Conservation (phyloP, 371 early-diverging fungal species). For the Dichotomocladium elegans region DNA sequence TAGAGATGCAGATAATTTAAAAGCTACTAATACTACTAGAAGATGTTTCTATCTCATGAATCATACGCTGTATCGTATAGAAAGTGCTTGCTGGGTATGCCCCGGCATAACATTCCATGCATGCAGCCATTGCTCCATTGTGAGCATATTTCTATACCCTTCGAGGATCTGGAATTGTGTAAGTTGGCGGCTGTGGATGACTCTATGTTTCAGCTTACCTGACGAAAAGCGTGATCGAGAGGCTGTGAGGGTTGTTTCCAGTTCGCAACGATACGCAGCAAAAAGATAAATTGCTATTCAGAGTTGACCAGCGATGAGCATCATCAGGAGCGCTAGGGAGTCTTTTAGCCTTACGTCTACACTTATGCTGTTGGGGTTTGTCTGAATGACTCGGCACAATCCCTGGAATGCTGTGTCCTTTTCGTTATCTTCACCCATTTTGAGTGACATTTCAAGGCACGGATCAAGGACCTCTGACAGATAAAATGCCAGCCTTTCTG, state of each 20-base stretch:
- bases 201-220: slow-evolving; percentile 27
- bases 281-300: slow-evolving; percentile 54
- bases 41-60: too few species aligned
- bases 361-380: slow-evolving; percentile 72
- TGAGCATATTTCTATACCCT: slow-evolving; percentile 65
- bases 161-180: slow-evolving; percentile 44
- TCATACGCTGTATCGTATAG: slow-evolving; percentile 4
- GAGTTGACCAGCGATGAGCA: not conserved
- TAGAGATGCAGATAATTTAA: too few species aligned
- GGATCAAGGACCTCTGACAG: slow-evolving; percentile 61
- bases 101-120: slow-evolving; percentile 26
- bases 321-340: not conserved
- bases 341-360: slow-evolving; percentile 25
- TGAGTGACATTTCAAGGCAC: slow-evolving; percentile 67
- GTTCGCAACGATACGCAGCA: slow-evolving; percentile 64
- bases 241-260: slow-evolving; percentile 65
- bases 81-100: slow-evolving; percentile 1
- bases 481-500: slow-evolving; percentile 66
- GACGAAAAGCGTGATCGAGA: slow-evolving; percentile 58
- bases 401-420: slow-evolving; percentile 92
- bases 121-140: slow-evolving; percentile 55
- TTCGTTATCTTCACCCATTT: slow-evolving; percentile 81
- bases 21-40: too few species aligned
- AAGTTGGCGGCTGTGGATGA: not conserved
- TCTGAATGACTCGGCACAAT: slow-evolving; percentile 73